phyloP scores from a whole-genome alignment of 169 alveolate species.

The Sarcocystis neurona region DNA sequence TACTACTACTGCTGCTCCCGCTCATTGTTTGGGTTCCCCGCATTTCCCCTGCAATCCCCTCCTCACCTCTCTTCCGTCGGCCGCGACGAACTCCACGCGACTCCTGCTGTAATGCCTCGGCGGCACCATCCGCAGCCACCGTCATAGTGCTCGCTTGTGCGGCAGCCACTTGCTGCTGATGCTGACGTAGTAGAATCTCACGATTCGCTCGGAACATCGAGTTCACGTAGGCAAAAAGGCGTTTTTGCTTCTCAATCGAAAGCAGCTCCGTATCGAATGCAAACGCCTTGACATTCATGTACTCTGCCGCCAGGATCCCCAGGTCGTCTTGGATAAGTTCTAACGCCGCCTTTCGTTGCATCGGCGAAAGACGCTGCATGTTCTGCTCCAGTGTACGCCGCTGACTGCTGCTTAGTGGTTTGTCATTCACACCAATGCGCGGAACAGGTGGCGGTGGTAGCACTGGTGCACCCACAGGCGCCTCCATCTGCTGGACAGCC shows the following conservation, averaged over 20 bases:
- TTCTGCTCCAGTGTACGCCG: conserved; percentile 74
- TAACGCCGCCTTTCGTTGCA: conserved; percentile 84
- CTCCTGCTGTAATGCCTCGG: neutral
- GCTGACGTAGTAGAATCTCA: conserved; percentile 69
- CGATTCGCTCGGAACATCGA: conserved; percentile 81
- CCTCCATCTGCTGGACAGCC: conserved; percentile 50
- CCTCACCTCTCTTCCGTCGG: neutral
- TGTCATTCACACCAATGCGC: conserved; percentile 76
- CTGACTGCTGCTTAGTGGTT: conserved; percentile 78
- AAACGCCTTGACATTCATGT: conserved; percentile 76
- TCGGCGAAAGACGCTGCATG: conserved; percentile 78
- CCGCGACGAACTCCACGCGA: neutral
- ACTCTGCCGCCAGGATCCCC: conserved; percentile 82
- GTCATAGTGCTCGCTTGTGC: neutral
- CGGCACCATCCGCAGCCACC: neutral
- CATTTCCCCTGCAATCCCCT: neutral
- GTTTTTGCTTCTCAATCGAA: conserved; percentile 82
- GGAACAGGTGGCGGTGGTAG: conserved; percentile 84
- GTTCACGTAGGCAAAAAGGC: conserved; percentile 79
- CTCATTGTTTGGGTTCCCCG: neutral
- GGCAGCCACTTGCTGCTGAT: neutral
- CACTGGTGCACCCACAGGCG: conserved; percentile 78
- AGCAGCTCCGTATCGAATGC: conserved; percentile 80
- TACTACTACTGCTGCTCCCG: conserved; percentile 14
- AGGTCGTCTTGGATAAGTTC: conserved; percentile 86